A percentile compares a stretch with the other conserved stretches of the same genome.
phyloP scores from a whole-genome alignment of 495 filamentous ascomycete species.

The Aspergillus panamensis region DNA sequence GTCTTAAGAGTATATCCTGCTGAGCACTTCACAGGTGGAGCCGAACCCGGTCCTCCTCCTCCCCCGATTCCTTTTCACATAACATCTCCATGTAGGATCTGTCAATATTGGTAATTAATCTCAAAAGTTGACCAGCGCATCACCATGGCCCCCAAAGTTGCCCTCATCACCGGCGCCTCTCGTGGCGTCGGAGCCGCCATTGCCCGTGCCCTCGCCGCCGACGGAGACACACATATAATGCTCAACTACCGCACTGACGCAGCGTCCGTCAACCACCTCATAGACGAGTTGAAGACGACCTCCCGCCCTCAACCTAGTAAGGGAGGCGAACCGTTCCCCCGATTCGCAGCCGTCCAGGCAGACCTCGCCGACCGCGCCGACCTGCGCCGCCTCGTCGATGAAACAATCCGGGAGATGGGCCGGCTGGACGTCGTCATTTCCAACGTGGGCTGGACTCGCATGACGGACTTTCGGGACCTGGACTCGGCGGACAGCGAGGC shows the following conservation, averaged over 20 bases:
- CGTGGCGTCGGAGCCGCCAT: background rate
- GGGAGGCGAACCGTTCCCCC: background rate
- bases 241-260: background rate
- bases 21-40: too few relatives aligned
- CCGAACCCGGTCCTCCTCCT: too few relatives aligned
- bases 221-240: background rate
- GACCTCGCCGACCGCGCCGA: background rate
- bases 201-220: background rate
- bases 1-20: too few relatives aligned
- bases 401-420: background rate
- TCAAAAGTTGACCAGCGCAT: background rate
- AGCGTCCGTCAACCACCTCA: background rate
- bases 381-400: background rate
- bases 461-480: constrained; percentile 8
- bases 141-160: background rate
- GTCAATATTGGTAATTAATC: too few relatives aligned
- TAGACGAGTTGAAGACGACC: background rate
- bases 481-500: background rate
- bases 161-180: constrained; percentile 1
- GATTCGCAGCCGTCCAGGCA: background rate
- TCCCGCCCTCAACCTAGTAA: background rate
- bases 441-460: constrained; percentile 9
- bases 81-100: too few relatives aligned
- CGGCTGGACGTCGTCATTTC: constrained; percentile 8
- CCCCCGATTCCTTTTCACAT: too few relatives aligned